A percentile compares a stretch with the other conserved stretches of the same genome.
phyloP scores from a whole-genome alignment of 108 stramenopile species.

The Nitzschia inconspicua region DNA sequence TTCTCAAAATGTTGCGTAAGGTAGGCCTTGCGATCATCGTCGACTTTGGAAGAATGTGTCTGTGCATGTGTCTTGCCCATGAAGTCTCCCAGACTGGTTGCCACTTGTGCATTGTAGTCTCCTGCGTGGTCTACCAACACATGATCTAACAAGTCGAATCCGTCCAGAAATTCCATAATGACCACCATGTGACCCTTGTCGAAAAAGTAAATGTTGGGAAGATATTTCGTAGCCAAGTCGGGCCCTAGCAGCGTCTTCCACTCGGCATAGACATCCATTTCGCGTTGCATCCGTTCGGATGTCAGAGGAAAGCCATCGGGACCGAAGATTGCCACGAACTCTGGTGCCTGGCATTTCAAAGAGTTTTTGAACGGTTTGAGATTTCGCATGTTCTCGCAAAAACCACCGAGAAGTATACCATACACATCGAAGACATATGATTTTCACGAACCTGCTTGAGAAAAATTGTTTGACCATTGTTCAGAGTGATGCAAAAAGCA shows the following conservation, averaged over 20 bases:
- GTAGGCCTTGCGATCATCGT: slow-evolving; percentile 40
- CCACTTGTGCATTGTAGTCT: slow-evolving; percentile 41
- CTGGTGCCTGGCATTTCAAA: too few species aligned
- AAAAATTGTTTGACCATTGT: slow-evolving; percentile 49
- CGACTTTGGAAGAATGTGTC: slow-evolving; percentile 57
- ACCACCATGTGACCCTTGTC: slow-evolving; percentile 66
- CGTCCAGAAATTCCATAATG: slow-evolving; percentile 83
- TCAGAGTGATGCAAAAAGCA: slow-evolving; percentile 63
- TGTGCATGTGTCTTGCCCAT: slow-evolving; percentile 70
- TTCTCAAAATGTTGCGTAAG: slow-evolving; percentile 66
- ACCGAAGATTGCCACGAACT: slow-evolving; percentile 78
- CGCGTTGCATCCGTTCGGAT: slow-evolving; percentile 61
- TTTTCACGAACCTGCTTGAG: slow-evolving; percentile 41
- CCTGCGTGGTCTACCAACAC: slow-evolving; percentile 41
- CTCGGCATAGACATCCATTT: slow-evolving; percentile 61
- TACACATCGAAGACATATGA: background rate
- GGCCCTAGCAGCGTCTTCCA: slow-evolving; percentile 53
- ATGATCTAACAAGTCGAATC: slow-evolving; percentile 64
- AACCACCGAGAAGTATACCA: too few species aligned
- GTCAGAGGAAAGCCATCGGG: slow-evolving; percentile 74
- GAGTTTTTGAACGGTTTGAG: too few species aligned
- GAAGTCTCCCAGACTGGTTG: slow-evolving; percentile 61
- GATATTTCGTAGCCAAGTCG: slow-evolving; percentile 34
- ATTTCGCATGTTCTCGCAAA: too few species aligned
- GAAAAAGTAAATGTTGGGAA: slow-evolving; percentile 71